phyloP scores from a whole-genome alignment of 108 stramenopile species.

The Cyclotella baltica region DNA sequence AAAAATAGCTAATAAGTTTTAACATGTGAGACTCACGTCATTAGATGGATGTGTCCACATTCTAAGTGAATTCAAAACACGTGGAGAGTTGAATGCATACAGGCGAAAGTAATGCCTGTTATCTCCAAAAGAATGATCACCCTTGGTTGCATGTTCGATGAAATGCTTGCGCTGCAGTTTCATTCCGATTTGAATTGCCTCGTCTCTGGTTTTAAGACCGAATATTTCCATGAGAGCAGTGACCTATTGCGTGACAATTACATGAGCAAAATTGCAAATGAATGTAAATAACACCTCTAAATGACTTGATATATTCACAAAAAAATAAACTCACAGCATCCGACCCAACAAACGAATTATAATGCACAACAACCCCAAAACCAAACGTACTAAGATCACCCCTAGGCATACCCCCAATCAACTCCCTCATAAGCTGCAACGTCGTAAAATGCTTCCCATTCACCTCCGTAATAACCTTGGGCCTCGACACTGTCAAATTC shows the following conservation, averaged over 20 bases:
- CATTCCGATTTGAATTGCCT: constrained; percentile 46
- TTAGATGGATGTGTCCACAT: constrained; percentile 47
- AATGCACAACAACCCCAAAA: constrained; percentile 19
- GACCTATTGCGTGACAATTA: constrained; percentile 11
- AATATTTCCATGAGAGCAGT: constrained; percentile 29
- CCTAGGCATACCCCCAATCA: constrained; percentile 45
- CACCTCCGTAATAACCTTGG: constrained; percentile 21
- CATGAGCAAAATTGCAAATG: not conserved
- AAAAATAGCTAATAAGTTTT: not conserved
- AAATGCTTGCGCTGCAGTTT: constrained; percentile 40
- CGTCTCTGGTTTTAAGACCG: constrained; percentile 26
- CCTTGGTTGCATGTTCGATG: constrained; percentile 42
- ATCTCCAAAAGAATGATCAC: constrained; percentile 48
- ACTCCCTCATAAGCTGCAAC: constrained; percentile 50
- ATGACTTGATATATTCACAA: too few relatives aligned
- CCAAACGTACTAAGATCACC: constrained; percentile 24
- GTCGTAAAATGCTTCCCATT: constrained; percentile 46
- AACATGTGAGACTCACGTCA: constrained; percentile 5
- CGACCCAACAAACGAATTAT: constrained; percentile 49
- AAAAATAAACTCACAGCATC: constrained; percentile 26
- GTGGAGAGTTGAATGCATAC: constrained; percentile 44
- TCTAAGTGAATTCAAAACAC: constrained; percentile 64
- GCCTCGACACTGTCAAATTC: constrained; percentile 37
- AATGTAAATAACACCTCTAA: not conserved
- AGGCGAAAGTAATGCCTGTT: constrained; percentile 54